phyloP scores from a whole-genome alignment of 2,329 filamentous ascomycete genomes.

The Emergomyces orientalis region DNA sequence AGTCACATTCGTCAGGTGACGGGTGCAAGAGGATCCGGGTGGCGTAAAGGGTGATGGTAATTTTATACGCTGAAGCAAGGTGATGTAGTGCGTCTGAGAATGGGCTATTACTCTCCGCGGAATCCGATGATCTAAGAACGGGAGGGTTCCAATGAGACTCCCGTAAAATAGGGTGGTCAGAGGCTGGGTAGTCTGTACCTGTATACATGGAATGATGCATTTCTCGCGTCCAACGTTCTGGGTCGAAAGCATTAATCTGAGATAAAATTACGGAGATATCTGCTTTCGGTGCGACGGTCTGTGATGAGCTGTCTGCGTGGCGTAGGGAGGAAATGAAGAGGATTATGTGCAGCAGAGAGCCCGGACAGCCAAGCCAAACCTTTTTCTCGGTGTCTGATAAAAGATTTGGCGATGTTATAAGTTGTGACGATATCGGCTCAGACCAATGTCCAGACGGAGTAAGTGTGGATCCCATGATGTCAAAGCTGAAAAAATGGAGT shows the following conservation, averaged over 20 bases:
- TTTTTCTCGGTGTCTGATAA: constrained; percentile 35
- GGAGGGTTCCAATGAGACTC: neutral
- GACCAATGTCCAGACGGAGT: constrained; percentile 32
- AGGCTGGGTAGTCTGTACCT: neutral
- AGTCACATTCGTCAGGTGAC: constrained; percentile 19
- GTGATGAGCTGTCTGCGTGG: constrained; percentile 25
- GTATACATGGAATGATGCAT: constrained; percentile 22
- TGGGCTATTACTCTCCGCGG: neutral
- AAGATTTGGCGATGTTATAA: constrained; percentile 29
- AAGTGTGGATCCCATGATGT: constrained; percentile 37
- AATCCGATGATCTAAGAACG: neutral
- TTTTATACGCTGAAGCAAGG: constrained; percentile 36
- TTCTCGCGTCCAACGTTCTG: constrained; percentile 29
- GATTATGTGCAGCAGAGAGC: constrained; percentile 33
- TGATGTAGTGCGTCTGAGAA: neutral
- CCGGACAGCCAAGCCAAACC: constrained; percentile 34
- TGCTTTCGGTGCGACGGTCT: constrained; percentile 8
- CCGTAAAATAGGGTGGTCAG: neutral
- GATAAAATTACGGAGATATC: constrained; percentile 28
- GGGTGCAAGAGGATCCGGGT: constrained; percentile 30
- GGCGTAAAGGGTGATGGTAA: constrained; percentile 34
- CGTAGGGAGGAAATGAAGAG: constrained; percentile 34
- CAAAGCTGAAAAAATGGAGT: constrained; percentile 21
- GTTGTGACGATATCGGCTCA: constrained; percentile 30
- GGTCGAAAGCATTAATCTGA: constrained; percentile 33